Evolutionary conservation across 768 basidiomycete species (phyloP).

Genomic region (Pulveroboletus sp.): DNA sequence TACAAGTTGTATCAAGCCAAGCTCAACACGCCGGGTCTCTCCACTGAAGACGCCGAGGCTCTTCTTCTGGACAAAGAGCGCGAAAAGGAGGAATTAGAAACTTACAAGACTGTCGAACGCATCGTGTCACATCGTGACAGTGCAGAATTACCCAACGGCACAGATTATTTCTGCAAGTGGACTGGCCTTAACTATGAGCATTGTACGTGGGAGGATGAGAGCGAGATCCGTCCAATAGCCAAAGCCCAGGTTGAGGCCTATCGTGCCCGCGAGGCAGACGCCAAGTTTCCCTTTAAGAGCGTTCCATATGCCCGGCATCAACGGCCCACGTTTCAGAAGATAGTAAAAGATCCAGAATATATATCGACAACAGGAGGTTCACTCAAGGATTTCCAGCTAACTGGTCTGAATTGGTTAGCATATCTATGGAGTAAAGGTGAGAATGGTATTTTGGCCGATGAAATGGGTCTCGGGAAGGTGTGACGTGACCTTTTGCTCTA

Average conservation of each 20-base stretch:
- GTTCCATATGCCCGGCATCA: constrained; percentile 54
- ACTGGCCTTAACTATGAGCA: constrained; percentile 87
- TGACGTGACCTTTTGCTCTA: background rate
- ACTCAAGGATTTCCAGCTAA: constrained; percentile 97
- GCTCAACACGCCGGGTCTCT: constrained; percentile 58
- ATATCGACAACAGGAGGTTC: constrained; percentile 71
- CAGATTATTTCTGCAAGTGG: constrained; percentile 98
- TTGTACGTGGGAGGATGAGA: constrained; percentile 90
- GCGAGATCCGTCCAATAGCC: constrained; percentile 75
- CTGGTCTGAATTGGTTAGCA: constrained; percentile 97
- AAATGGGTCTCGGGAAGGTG: constrained; percentile 99
- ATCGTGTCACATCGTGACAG: constrained; percentile 75
- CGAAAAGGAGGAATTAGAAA: constrained; percentile 86
- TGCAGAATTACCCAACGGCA: constrained; percentile 40
- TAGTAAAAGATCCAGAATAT: constrained; percentile 85
- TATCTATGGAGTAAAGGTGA: constrained; percentile 93
- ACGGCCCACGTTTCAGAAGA: constrained; percentile 78
- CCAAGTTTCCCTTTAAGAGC: constrained; percentile 85
- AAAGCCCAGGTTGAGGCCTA: constrained; percentile 77
- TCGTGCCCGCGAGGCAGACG: constrained; percentile 68
- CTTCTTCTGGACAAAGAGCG: constrained; percentile 88
- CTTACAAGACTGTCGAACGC: constrained; percentile 87
- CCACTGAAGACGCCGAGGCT: constrained; percentile 85
- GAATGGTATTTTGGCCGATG: constrained; percentile 96
- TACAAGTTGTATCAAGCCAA: constrained; percentile 71